Evolutionary conservation across 176 grass and related monocot genomes (phyloP).

Genomic region (Zea luxurians): DNA sequence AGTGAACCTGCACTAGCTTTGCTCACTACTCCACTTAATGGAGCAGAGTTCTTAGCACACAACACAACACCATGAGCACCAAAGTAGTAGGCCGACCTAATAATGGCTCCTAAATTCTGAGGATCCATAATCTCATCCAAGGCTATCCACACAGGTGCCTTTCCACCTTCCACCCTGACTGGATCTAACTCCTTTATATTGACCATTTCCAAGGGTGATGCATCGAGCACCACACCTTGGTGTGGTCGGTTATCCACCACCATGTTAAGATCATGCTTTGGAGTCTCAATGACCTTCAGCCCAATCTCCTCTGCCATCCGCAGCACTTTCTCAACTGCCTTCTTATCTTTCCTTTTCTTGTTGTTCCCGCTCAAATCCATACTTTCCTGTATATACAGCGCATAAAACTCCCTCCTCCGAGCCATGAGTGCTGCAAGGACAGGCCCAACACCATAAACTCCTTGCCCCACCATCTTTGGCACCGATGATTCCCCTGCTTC

Average conservation of each 20-base stretch:
- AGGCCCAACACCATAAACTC: constrained; percentile 78
- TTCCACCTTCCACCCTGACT: constrained; percentile 50
- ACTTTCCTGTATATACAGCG: constrained; percentile 78
- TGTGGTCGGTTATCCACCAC: constrained; percentile 82
- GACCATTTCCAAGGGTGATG: constrained; percentile 91
- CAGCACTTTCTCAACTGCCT: constrained; percentile 67
- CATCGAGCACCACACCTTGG: constrained; percentile 91
- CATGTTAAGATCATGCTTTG: constrained; percentile 98
- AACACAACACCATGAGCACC: constrained; percentile 73
- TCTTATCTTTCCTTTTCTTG: constrained; percentile 98
- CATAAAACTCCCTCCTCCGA: constrained; percentile 81
- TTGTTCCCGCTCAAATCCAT: constrained; percentile 79
- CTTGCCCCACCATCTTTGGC: constrained; percentile 75
- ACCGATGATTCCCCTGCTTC: constrained; percentile 66
- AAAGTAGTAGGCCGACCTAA: constrained; percentile 92
- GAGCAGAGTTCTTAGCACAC: constrained; percentile 96
- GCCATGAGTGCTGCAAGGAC: constrained; percentile 77
- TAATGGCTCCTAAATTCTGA: constrained; percentile 97
- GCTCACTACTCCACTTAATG: constrained; percentile 89
- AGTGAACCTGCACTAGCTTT: constrained; percentile 95
- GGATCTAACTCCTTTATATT: constrained; percentile 71
- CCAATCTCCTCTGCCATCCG: constrained; percentile 61
- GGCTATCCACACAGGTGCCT: constrained; percentile 79
- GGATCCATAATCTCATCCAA: constrained; percentile 98
- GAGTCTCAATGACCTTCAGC: constrained; percentile 67